Evolutionary conservation across 1,139 yeast species (phyloP).

Genomic region (Candida smagusa): DNA sequence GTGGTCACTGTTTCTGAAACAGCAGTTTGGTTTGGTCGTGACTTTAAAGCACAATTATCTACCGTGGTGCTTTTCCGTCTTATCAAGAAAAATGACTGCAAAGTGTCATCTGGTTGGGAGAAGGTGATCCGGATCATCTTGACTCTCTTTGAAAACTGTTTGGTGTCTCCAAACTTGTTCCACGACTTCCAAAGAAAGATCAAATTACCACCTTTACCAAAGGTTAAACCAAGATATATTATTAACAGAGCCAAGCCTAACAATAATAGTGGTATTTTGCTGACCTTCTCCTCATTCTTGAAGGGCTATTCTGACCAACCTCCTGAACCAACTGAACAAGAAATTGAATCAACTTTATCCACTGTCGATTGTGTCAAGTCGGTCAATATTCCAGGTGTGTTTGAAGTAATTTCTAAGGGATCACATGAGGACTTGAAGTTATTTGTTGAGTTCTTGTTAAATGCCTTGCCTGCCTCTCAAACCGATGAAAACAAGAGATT

Average conservation of each 20-base stretch:
- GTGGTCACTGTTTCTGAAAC: constrained; percentile 74
- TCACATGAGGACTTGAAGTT: constrained; percentile 19
- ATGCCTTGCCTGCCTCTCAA: constrained; percentile 25
- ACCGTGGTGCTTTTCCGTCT: constrained; percentile 81
- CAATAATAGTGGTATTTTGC: constrained; percentile 72
- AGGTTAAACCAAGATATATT: constrained; percentile 62
- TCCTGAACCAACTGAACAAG: constrained; percentile 90
- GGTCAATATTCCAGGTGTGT: constrained; percentile 52
- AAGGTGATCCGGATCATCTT: constrained; percentile 58
- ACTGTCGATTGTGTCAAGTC: constrained; percentile 80
- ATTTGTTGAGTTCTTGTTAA: constrained; percentile 23
- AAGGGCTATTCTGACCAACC: constrained; percentile 85
- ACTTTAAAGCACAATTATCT: constrained; percentile 88
- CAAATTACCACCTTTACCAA: constrained; percentile 50
- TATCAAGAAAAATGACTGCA: constrained; percentile 55
- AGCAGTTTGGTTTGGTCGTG: constrained; percentile 82
- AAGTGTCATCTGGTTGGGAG: constrained; percentile 55
- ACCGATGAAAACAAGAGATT: constrained; percentile 39
- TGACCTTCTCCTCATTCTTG: constrained; percentile 87
- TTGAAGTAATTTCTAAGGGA: constrained; percentile 41
- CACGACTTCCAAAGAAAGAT: constrained; percentile 58
- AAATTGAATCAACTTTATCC: constrained; percentile 78
- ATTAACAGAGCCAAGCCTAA: constrained; percentile 59
- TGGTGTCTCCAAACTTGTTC: constrained; percentile 67
- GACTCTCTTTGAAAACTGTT: constrained; percentile 67